Percentiles rank a stretch among this genome's conserved stretches.
Evolutionary conservation across 2,329 filamentous ascomycete species (phyloP).

Genomic region (Alternaria burnsii): DNA sequence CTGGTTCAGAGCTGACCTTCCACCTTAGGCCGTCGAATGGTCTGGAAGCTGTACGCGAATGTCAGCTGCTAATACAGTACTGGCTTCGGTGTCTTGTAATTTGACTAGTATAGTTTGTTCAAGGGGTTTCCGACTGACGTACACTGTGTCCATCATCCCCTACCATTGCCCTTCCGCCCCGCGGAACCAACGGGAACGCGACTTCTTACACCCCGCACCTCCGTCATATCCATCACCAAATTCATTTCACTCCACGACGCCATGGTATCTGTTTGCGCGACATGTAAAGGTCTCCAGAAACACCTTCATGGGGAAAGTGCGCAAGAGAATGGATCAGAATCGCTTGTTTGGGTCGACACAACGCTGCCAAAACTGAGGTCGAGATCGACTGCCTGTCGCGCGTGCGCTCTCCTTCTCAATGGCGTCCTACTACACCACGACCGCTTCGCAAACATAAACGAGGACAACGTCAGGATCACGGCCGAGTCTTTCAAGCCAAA

Average conservation of each 20-base stretch:
- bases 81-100: not conserved
- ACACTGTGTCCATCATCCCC: constrained; percentile 15
- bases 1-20: constrained; percentile 12
- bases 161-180: constrained; percentile 15
- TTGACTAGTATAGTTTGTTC: constrained; percentile 10
- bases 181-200: constrained; percentile 18
- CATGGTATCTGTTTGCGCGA: constrained; percentile 45
- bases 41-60: constrained; percentile 16
- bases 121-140: constrained; percentile 14
- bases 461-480: constrained; percentile 36
- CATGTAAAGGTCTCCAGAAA: constrained; percentile 47
- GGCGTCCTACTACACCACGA: constrained; percentile 46
- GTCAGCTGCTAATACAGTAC: constrained; percentile 17
- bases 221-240: constrained; percentile 9
- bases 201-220: constrained; percentile 16
- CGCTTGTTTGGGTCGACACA: constrained; percentile 39
- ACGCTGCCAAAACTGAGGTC: constrained; percentile 39
- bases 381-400: constrained; percentile 42
- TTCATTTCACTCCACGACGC: constrained; percentile 9
- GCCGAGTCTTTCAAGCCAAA: constrained; percentile 39
- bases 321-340: constrained; percentile 24
- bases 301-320: constrained; percentile 29
- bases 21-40: not conserved
- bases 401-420: constrained; percentile 46
- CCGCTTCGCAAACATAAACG: constrained; percentile 34